Conservation (phyloP, 345 rosid species). For the Brassica napus region DNA sequence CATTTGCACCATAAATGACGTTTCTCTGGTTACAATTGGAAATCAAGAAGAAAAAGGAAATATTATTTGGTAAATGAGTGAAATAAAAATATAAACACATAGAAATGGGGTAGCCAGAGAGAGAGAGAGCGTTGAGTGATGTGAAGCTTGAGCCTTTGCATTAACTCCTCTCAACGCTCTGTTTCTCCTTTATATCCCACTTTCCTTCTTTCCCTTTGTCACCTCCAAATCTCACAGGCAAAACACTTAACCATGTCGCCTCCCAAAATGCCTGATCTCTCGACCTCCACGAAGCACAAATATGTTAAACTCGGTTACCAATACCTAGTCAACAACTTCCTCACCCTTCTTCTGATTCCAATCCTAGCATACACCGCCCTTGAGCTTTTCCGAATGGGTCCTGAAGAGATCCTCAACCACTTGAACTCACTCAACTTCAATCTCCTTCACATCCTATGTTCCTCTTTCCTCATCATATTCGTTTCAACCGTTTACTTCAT, state of each 20-base stretch:
- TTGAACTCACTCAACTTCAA: conserved; percentile 54
- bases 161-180: conserved; percentile 37
- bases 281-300: conserved; percentile 65
- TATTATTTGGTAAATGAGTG: neutral
- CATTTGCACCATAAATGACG: conserved; percentile 24
- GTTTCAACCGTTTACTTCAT: conserved; percentile 60
- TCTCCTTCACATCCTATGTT: conserved; percentile 48
- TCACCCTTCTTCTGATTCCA: conserved; percentile 54
- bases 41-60: neutral
- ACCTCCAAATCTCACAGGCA: conserved; percentile 8
- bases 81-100: neutral
- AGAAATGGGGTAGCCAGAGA: neutral
- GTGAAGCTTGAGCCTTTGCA: conserved; percentile 25
- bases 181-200: conserved; percentile 30
- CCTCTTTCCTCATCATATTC: conserved; percentile 46
- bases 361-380: conserved; percentile 44
- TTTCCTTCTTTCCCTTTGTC: conserved; percentile 1
- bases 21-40: conserved; percentile 30
- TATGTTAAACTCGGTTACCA: conserved; percentile 77
- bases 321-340: conserved; percentile 64
- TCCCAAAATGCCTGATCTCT: conserved; percentile 47
- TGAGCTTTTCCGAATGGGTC: conserved; percentile 55
- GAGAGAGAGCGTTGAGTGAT: conserved; percentile 30
- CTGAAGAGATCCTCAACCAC: conserved; percentile 47
- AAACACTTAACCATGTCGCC: conserved; percentile 45